phyloP scores from a whole-genome alignment of 257 asterid genomes.

The Nicotiana undulata region DNA sequence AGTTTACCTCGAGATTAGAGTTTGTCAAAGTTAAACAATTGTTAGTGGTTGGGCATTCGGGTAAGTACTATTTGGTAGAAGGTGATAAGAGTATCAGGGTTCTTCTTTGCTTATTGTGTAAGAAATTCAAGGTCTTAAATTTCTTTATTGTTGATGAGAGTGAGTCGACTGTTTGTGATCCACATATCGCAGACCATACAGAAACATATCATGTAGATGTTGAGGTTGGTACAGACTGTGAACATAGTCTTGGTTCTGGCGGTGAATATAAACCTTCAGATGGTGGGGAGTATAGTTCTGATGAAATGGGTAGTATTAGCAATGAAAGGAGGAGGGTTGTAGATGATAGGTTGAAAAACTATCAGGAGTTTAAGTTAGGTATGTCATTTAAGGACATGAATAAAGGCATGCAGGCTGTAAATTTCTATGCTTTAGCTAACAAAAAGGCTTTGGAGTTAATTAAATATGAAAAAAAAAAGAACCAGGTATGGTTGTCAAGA shows the following conservation, averaged over 20 bases:
- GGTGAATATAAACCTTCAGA: neutral
- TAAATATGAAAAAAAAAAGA: neutral
- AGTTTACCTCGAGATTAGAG: neutral
- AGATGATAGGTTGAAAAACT: neutral
- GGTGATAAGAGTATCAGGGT: neutral
- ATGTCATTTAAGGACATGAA: neutral
- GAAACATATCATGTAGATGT: neutral
- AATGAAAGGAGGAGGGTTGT: neutral
- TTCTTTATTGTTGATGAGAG: too few relatives aligned
- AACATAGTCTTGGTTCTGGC: neutral
- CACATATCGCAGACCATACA: neutral
- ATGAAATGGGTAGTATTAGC: neutral
- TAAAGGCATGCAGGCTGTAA: neutral
- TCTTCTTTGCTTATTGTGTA: neutral
- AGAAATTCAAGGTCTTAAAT: too few relatives aligned
- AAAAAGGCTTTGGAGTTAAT: neutral
- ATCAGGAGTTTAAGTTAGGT: neutral
- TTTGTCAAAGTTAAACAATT: neutral
- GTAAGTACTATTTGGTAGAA: neutral
- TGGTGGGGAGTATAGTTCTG: neutral
- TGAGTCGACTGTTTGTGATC: neutral
- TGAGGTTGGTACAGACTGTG: neutral
- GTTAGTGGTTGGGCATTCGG: neutral
- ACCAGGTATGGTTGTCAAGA: neutral
- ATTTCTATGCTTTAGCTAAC: neutral